These are phyloP conservation scores for Colletotrichum lentis DNA, from an alignment of 2,329 filamentous ascomycete genomes.

Conservation along the genomic window DNA sequence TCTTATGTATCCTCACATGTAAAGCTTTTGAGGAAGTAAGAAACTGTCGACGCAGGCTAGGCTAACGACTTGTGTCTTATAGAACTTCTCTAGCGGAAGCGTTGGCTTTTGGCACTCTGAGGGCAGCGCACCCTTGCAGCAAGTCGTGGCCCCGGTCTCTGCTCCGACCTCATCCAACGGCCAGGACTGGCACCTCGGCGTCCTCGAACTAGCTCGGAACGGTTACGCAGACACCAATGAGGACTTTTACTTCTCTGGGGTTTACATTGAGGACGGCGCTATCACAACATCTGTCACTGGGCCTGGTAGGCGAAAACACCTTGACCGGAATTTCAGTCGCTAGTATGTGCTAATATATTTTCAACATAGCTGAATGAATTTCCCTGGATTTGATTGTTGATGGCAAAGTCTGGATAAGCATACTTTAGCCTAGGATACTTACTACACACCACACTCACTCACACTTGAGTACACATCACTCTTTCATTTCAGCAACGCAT, in stretches of 20 bases:
- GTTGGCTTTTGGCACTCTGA: conserved; percentile 77
- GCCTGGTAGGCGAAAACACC: conserved; percentile 27
- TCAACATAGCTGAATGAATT: conserved; percentile 9
- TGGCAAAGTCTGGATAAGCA: background rate
- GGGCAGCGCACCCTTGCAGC: conserved; percentile 63
- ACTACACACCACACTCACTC: background rate
- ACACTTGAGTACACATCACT: conserved; percentile 9
- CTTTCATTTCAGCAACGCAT: conserved; percentile 3
- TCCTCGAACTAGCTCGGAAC: conserved; percentile 68
- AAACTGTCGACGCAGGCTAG: background rate
- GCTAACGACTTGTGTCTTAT: background rate
- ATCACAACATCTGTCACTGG: conserved; percentile 48
- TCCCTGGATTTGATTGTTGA: background rate
- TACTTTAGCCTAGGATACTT: background rate
- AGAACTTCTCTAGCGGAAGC: conserved; percentile 66
- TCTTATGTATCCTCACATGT: background rate
- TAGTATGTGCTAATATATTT: background rate
- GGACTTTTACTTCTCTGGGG: conserved; percentile 76
- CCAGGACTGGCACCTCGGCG: conserved; percentile 76
- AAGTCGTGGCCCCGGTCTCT: conserved; percentile 67
- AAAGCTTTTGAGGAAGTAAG: background rate
- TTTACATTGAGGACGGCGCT: conserved; percentile 67
- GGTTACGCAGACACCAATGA: conserved; percentile 64
- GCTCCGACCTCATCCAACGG: conserved; percentile 71
- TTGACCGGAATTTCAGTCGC: background rate